Evolutionary conservation across 306 rosid genomes (phyloP), one percentile per base, ranked within the genome.

Genomic region (Sicyos edulis): DNA sequence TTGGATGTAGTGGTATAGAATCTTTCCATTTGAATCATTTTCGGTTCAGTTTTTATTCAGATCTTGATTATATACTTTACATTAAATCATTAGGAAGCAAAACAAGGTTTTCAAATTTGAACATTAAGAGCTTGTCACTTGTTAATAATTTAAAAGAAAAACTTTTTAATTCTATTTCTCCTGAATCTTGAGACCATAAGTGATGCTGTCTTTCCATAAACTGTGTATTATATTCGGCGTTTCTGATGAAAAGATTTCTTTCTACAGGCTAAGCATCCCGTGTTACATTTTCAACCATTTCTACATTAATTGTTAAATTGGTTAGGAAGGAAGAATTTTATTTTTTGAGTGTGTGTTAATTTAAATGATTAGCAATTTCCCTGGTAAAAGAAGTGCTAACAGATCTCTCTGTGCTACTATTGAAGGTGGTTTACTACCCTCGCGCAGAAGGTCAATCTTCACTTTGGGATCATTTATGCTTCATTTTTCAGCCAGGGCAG

Each of bases 401-500:
- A 37, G 52, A 54, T 62, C 73, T 72, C 49, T 78, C 76, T 72
- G 75, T 80, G 50, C 70, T 73, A 56, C 58, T 77, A 73, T 81
- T 42, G 68, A 76, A 92, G 96, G 90, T 58, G 90, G 89, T 73
- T 74, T 90, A 73, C 96, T 76, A 70, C 89, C 89, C 76, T 93
- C 95, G 76, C 90, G 82, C 74, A 83, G 92, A 86, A 88, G 96
- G 80, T 90, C 93, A 61, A 90, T 93, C 74, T 88, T 86, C 81
- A 86, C 97, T 72, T 78, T 93, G 87, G 97, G 89, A 12, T 84
- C 88, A 0, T 87, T 80, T 84, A 93, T 93, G 97, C 95, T 90
- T 50, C 77, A 87, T 71, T 86, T 86, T 83, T 86, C 92, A 64
- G 92, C 96, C 79, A 75, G 85, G 88, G 88, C 83, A 11, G 87